Evolutionary conservation across 2,329 filamentous ascomycete species (phyloP), one percentile per base, ranked within the genome.

Genomic region (Xylaria sp.): DNA sequence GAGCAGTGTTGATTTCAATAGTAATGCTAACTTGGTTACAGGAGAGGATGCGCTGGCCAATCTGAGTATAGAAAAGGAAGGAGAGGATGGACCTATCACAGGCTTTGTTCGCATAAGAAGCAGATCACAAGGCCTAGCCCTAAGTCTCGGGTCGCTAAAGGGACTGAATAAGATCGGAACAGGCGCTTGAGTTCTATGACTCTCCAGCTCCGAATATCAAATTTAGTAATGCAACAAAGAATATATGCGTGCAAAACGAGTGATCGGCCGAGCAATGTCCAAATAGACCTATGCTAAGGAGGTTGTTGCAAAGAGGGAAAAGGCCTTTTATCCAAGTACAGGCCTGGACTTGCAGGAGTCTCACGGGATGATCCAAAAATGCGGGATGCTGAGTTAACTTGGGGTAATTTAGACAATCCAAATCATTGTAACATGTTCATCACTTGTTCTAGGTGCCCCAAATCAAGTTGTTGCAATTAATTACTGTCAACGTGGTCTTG

Each of bases 11-110:
- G 2, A 32, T 62, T 9, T 53, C 27, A 32, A 27, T 7, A 11
- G 8, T 24, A 14, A 56, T 14, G 27, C 73, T 77, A 72, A 75
- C n/a, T n/a, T 50, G 27, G 68, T 5, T 30, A 51, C 68, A 99
- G 96, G 96, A 72, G 96, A 99, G 92, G 96, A 99, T 83, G 96
- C 96, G 68, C 84, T 99, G 76, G 96, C 96, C 77, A 99, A 99
- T 80, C 79, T 99, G 81, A 98, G 94, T 79, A 98, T 99, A 77
- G 96, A 99, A 82, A 95, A 98, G 83, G 94, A 98, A 80, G 94
- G 94, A 68, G 94, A 97, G 30, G 92, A 97, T 77, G 96, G 96
- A 27, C 93, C 94, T 5, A 95, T 99, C 71, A 98, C 95, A 50
- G 96, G 96, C 53, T 99, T 99, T 81, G 94, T 99, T 71, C 91